phyloP scores from a whole-genome alignment of 306 rosid genomes.

The Cucumis cinereus region DNA sequence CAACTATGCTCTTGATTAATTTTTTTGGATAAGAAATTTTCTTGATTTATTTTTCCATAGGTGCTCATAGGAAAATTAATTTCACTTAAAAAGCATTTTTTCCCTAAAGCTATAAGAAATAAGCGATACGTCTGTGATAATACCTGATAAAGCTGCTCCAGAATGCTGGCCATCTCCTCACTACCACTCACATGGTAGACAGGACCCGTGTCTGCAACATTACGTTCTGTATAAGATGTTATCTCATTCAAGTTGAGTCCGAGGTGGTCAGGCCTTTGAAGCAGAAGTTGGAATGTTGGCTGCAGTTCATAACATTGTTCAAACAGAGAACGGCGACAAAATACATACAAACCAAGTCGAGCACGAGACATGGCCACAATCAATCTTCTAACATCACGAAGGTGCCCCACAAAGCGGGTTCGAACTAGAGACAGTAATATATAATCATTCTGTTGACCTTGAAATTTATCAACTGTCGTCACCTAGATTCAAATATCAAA shows the following conservation, averaged over 20 bases:
- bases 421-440: slow-evolving; percentile 88
- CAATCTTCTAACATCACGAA: slow-evolving; percentile 96
- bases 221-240: slow-evolving; percentile 49
- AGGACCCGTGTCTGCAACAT: slow-evolving; percentile 53
- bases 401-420: slow-evolving; percentile 91
- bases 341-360: slow-evolving; percentile 82
- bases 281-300: slow-evolving; percentile 88
- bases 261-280: slow-evolving; percentile 77
- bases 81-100: neutral
- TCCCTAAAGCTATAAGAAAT: neutral
- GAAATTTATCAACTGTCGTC: slow-evolving; percentile 92
- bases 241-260: slow-evolving; percentile 63
- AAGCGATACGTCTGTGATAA: neutral
- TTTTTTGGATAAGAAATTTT: too few species aligned
- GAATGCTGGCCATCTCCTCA: slow-evolving; percentile 70
- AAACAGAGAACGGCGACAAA: slow-evolving; percentile 85
- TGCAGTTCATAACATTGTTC: slow-evolving; percentile 96
- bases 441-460: slow-evolving; percentile 99
- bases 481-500: slow-evolving; percentile 36
- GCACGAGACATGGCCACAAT: slow-evolving; percentile 99
- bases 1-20: neutral
- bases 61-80: neutral
- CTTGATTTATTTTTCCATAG: neutral
- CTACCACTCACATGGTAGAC: slow-evolving; percentile 60
- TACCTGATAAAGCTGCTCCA: slow-evolving; percentile 68